Percentiles rank a stretch among this genome's conserved stretches.
Conservation (phyloP, 1,284 basidiomycete genomes). For the Trametes pubescens region DNA sequence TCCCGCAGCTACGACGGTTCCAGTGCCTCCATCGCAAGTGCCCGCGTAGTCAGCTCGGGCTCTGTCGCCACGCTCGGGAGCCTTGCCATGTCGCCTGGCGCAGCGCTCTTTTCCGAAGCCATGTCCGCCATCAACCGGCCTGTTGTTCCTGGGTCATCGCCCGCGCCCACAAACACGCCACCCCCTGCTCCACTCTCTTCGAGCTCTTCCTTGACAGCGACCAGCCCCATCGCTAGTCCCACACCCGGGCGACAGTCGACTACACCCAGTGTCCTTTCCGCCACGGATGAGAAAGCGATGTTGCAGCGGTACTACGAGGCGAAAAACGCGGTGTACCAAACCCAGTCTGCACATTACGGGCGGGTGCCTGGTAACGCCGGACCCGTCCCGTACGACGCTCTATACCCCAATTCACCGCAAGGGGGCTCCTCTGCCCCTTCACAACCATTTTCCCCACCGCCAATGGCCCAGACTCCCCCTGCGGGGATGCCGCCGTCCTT, state of each 20-base stretch:
- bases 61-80: conserved; percentile 9
- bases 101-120: conserved; percentile 54
- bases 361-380: conserved; percentile 35
- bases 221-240: conserved; percentile 6
- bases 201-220: not conserved
- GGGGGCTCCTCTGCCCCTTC: conserved; percentile 18
- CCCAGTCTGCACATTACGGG: conserved; percentile 48
- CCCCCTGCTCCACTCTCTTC: conserved; percentile 1
- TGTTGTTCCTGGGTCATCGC: conserved; percentile 16
- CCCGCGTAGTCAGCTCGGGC: conserved; percentile 3
- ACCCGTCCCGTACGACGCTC: conserved; percentile 62
- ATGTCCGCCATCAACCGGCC: conserved; percentile 49
- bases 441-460: conserved; percentile 19
- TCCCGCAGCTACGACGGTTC: conserved; percentile 25
- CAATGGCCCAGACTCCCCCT: conserved; percentile 31
- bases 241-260: conserved; percentile 8
- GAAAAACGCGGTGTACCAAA: conserved; percentile 70
- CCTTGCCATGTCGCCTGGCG: conserved; percentile 48
- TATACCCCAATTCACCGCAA: conserved; percentile 52
- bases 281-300: conserved; percentile 70
- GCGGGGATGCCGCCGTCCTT: conserved; percentile 38
- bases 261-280: conserved; percentile 42
- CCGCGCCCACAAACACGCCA: conserved; percentile 3
- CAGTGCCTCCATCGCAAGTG: not conserved
- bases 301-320: conserved; percentile 74